Conservation (phyloP, 169 alveolate species). For the Plasmodium coatneyi region DNA sequence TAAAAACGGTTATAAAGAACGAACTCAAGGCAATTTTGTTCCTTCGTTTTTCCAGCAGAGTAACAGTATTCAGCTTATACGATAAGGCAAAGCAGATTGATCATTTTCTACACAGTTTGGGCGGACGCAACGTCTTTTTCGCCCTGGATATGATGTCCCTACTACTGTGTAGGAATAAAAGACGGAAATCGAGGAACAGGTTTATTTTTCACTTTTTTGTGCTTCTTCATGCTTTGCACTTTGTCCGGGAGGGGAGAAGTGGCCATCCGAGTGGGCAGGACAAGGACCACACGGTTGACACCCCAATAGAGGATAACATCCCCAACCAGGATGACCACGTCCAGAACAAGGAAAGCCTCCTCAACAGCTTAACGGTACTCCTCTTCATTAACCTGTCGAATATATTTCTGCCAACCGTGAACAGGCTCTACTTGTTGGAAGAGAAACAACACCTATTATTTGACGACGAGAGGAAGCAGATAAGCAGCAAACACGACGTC, state of each 20-base stretch:
- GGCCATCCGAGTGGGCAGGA: neutral
- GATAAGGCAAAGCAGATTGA: slow-evolving; percentile 32
- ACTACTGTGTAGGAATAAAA: neutral
- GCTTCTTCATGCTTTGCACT: slow-evolving; percentile 6
- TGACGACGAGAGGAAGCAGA: neutral
- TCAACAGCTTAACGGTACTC: slow-evolving; percentile 6
- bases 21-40: slow-evolving; percentile 50
- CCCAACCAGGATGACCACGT: slow-evolving; percentile 20
- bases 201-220: slow-evolving; percentile 28
- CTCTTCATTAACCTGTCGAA: slow-evolving; percentile 15
- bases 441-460: slow-evolving; percentile 4
- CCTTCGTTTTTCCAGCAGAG: neutral
- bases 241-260: neutral
- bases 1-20: slow-evolving; percentile 1
- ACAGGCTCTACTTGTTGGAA: neutral
- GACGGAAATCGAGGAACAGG: neutral
- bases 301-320: neutral
- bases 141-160: neutral
- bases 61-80: neutral
- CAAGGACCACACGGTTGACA: neutral
- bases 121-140: slow-evolving; percentile 4
- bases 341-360: neutral
- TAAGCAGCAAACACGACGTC: slow-evolving; percentile 13
- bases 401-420: slow-evolving; percentile 28
- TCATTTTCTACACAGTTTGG: neutral